These are phyloP conservation scores for Kazachstania viticola DNA, from an alignment of 805 yeast genomes.

Conservation along the genomic window DNA sequence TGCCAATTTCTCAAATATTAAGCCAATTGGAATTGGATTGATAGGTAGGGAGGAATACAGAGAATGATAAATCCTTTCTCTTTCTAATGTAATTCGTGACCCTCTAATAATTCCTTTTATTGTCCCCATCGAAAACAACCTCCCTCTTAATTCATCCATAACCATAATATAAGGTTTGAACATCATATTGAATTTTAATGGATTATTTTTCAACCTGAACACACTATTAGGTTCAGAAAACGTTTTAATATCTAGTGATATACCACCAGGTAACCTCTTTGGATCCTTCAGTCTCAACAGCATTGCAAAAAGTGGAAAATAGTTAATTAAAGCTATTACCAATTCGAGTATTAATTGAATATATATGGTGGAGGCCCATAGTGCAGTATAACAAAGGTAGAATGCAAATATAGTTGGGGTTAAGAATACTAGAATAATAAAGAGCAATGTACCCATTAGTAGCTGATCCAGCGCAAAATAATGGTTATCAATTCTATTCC, in stretches of 20 bases:
- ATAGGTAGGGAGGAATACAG: constrained; percentile 44
- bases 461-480: constrained; percentile 80
- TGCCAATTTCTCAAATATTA: too few species aligned
- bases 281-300: constrained; percentile 72
- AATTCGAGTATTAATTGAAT: constrained; percentile 45
- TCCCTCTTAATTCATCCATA: constrained; percentile 29
- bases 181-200: constrained; percentile 34
- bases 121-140: constrained; percentile 33
- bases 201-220: constrained; percentile 31
- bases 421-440: constrained; percentile 65
- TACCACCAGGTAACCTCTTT: constrained; percentile 52
- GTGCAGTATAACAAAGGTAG: constrained; percentile 57
- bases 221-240: constrained; percentile 4
- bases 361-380: constrained; percentile 41
- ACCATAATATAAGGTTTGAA: constrained; percentile 38
- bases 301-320: constrained; percentile 77
- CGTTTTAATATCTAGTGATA: constrained; percentile 15
- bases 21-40: constrained; percentile 22
- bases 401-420: constrained; percentile 84
- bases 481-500: constrained; percentile 78
- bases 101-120: constrained; percentile 35
- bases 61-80: constrained; percentile 37
- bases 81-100: constrained; percentile 31
- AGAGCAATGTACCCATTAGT: constrained; percentile 76
- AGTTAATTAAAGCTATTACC: constrained; percentile 54